A percentile compares a stretch with the other conserved stretches of the same genome.
phyloP scores from a whole-genome alignment of 805 yeast species.

The Starmerella tilneyi region DNA sequence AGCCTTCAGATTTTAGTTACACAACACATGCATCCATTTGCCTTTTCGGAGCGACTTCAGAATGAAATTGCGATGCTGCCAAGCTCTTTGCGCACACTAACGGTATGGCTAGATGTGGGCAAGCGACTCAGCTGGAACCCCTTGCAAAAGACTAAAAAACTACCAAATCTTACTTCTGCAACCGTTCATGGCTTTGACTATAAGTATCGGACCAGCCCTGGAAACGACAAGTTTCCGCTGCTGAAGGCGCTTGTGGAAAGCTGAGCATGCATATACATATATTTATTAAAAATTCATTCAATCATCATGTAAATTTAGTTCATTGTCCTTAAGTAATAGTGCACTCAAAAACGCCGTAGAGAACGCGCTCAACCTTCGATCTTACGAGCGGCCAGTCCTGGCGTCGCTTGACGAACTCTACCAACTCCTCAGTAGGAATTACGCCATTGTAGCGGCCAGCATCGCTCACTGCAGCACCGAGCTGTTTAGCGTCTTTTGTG shows the following conservation, averaged over 20 bases:
- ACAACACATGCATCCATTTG: conserved; percentile 14
- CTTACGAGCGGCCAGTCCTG: conserved; percentile 75
- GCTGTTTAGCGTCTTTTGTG: conserved; percentile 63
- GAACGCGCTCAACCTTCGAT: conserved; percentile 79
- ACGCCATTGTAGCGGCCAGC: conserved; percentile 78
- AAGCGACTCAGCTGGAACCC: conserved; percentile 18
- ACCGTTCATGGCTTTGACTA: conserved; percentile 17
- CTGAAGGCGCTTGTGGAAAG: background rate
- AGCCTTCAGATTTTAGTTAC: conserved; percentile 2
- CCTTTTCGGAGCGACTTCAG: conserved; percentile 17
- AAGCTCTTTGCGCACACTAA: background rate
- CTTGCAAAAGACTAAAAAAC: conserved; percentile 2
- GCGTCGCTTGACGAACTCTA: conserved; percentile 78
- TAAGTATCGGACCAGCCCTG: background rate
- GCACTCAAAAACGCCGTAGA: conserved; percentile 71
- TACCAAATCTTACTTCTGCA: conserved; percentile 11
- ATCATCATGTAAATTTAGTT: no score
- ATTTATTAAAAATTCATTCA: no score
- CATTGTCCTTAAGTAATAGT: no score
- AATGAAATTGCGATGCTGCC: conserved; percentile 13
- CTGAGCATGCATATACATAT: no score
- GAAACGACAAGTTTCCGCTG: conserved; percentile 5
- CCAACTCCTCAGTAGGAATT: conserved; percentile 86
- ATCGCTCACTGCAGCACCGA: conserved; percentile 76
- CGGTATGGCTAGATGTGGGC: conserved; percentile 9